Percentiles rank a stretch among this genome's conserved stretches.
These are phyloP conservation scores for Metschnikowia hibisci DNA, from an alignment of 805 yeast genomes.

Conservation along the genomic window DNA sequence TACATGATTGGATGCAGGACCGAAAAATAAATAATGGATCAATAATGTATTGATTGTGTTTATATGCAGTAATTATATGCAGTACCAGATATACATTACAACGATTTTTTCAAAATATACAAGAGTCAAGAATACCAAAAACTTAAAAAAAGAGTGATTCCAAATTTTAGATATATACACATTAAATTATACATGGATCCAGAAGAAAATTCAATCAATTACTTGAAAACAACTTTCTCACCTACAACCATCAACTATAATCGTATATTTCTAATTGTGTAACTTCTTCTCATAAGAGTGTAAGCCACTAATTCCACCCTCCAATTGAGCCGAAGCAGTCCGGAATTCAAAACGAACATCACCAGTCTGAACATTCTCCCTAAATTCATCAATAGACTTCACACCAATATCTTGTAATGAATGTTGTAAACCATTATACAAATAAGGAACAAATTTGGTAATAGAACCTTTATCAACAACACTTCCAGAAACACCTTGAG, in stretches of 20 bases:
- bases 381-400: slow-evolving; percentile 58
- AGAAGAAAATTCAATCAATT: no score
- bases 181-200: no score
- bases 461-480: slow-evolving; percentile 97
- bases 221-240: no score
- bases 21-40: no score
- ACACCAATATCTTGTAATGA: slow-evolving; percentile 98
- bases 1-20: no score
- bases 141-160: no score
- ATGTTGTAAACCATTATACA: slow-evolving; percentile 94
- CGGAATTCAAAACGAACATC: slow-evolving; percentile 90
- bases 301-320: slow-evolving; percentile 96
- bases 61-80: no score
- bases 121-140: no score
- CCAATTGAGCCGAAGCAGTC: slow-evolving; percentile 97
- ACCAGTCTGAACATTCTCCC: slow-evolving; percentile 60
- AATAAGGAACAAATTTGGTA: slow-evolving; percentile 88
- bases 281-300: slow-evolving; percentile 97
- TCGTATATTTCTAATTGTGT: slow-evolving; percentile 55
- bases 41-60: no score
- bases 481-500: slow-evolving; percentile 97
- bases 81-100: no score
- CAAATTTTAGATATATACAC: no score
- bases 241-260: not conserved
- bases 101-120: no score